phyloP scores from a whole-genome alignment of 345 rosid species.

The Eucalyptus marginata region DNA sequence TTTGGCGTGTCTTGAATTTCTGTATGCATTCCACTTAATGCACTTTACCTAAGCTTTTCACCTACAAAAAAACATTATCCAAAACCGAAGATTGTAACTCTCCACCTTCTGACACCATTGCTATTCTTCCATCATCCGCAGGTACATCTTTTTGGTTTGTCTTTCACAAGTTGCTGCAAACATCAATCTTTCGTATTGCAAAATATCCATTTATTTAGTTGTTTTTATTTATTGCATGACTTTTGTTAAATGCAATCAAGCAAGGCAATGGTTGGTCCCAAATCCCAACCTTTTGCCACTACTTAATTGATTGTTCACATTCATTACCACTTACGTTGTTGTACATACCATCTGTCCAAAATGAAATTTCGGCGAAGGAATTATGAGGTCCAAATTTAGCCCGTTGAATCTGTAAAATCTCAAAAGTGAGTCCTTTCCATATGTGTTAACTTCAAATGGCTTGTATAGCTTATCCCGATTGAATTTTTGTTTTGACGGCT shows the following conservation, averaged over 20 bases:
- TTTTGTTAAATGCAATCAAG: background rate
- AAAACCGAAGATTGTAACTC: background rate
- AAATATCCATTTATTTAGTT: background rate
- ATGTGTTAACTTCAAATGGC: too few species aligned
- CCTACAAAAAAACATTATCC: too few species aligned
- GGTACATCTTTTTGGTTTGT: background rate
- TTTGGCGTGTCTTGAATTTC: too few species aligned
- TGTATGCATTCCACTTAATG: too few species aligned
- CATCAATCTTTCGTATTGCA: background rate
- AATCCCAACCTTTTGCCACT: background rate
- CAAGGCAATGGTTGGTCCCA: background rate
- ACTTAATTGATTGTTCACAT: too few species aligned
- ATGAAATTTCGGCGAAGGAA: accelerated
- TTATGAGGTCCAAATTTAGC: too few species aligned
- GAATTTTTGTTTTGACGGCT: too few species aligned
- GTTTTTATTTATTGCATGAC: background rate
- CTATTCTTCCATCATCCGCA: background rate
- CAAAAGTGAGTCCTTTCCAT: accelerated
- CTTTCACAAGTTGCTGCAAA: background rate
- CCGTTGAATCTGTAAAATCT: too few species aligned
- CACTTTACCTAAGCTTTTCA: too few species aligned
- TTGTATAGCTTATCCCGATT: too few species aligned
- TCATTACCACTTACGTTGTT: too few species aligned
- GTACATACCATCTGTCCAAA: too few species aligned
- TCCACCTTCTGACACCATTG: background rate